Base-by-base conservation (phyloP, 75 land plant genomes). In the Pinus taeda region DNA sequence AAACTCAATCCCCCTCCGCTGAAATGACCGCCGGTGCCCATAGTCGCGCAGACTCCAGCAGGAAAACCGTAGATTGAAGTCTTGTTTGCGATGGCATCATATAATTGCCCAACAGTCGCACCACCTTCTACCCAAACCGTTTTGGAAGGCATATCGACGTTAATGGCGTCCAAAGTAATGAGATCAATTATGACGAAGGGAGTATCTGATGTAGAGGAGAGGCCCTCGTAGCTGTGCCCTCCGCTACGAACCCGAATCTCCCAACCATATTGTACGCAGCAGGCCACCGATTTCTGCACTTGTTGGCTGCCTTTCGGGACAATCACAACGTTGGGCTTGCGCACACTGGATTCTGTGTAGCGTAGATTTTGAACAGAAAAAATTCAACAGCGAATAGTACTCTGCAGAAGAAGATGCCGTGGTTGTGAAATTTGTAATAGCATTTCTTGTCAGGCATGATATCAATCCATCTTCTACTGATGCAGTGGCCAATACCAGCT, bases 1-100 rank as follows among this genome's bases (percentile, higher is more conserved):
- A 82, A 24, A 17, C 89, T 84, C 63, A 75, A 84, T 1, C 89
- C 89, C 29, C 89, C 89, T 15, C 89, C 89, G 17, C 74, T 57
- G 18, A 81, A 61, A 67, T 87, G 88, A 39, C 88, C 88, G 14
- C 80, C 81, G 9, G 58, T 20, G 26, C 89, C 89, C 57, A 87
- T 87, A 13, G 84, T 81, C 9, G 80, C 70, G 71, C 89, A 87
- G 20, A 57, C 72, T 12, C 89, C 89, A 1, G 84, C 81, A 0
- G 89, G 80, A 60, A 87, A 79, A 33, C 72, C 84, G 57, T 66
- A 73, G 22, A 36, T 30, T 15, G 22, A 13, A 57, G 57, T 33
- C 37, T 60, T n/a, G 1, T 8, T 30, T 42, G 74, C 77, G 15
- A 83, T 73, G 57, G 73, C 74, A 71, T 63, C 14, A 61, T 83